These are phyloP conservation scores for Hibiscus tridactylites DNA, from an alignment of 345 rosid genomes.

Conservation along the genomic window DNA sequence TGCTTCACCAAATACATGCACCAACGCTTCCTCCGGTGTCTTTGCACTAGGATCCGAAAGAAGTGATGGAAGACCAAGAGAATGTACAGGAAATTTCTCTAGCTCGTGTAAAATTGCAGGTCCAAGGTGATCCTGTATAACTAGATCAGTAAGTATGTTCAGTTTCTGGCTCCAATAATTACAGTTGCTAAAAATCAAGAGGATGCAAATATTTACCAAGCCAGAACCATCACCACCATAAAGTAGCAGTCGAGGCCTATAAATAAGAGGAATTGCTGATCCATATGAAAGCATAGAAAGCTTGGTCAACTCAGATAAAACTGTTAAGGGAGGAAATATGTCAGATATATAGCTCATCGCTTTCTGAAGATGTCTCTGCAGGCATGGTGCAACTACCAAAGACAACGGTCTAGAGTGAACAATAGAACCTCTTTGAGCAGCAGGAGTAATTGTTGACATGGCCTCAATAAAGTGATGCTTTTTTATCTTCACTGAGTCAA, in stretches of 20 bases:
- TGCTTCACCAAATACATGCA: conserved; percentile 96
- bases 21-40: conserved; percentile 98
- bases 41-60: conserved; percentile 99
- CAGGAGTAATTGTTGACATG: conserved; percentile 94
- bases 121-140: conserved; percentile 96
- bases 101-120: conserved; percentile 94
- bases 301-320: conserved; percentile 66
- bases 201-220: conserved; percentile 58
- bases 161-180: conserved; percentile 25
- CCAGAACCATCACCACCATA: conserved; percentile 86
- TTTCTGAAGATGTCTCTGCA: conserved; percentile 68
- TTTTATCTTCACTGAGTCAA: conserved; percentile 76
- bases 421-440: conserved; percentile 94
- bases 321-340: conserved; percentile 62
- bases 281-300: conserved; percentile 91
- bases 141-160: conserved; percentile 65
- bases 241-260: conserved; percentile 87
- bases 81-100: conserved; percentile 93
- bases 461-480: conserved; percentile 87
- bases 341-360: conserved; percentile 62
- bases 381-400: conserved; percentile 85
- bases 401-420: conserved; percentile 96
- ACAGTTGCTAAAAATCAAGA: conserved; percentile 12
- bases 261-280: conserved; percentile 81
- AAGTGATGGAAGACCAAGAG: conserved; percentile 93